Base-by-base conservation (phyloP, 2,329 filamentous ascomycete species). In the Fusarium citri region DNA sequence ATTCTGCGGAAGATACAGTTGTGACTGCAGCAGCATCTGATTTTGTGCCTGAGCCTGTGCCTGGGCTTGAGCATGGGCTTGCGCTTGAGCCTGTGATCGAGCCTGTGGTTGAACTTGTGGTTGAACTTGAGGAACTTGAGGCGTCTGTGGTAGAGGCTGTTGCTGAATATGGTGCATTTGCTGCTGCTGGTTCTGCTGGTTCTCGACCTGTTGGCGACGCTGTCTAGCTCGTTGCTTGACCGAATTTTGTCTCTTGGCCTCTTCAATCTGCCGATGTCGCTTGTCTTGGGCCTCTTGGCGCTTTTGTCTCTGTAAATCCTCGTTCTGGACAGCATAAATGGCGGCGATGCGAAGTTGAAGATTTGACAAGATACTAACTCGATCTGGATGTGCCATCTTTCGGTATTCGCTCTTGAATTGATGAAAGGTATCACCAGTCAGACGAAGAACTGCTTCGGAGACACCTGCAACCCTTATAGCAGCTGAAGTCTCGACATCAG, bases 311-410 rank as follows among this genome's bases (percentile, higher is more conserved):
- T 83, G 82, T 50, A 79, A 64, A 42, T 83, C 82, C 64, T 83
- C 82, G 63, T 83, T 83, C 49, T 83, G 81, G 4, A 83, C 76
- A 14, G 81, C 81, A 55, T 83, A 83, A 15, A 83, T 81, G 46
- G 82, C 82, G 10, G 82, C 82, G 23, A 83, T 77, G 16, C 81
- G 75, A 15, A 83, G 76, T 59, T 83, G 82, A 20, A 83, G 65
- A 59, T 81, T 80, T 8, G 82, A 79, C 2, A 83, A 73, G 12
- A 77, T 76, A 20, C 78, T 77, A 5, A 83, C 61, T 8, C 82
- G 79, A 11, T 83, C 80, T 2, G 79, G 73, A 40, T 80, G 80
- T 9, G 79, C 73, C 77, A 83, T 80, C 55, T 82, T 82, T 8
- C 82, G 80, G 34, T 83, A 83, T 31, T 83, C 81, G 45, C 72